A percentile compares a stretch with the other conserved stretches of the same genome.
Conservation (phyloP, 352 stramenopile species). For the Phytophthora sansomeana region DNA sequence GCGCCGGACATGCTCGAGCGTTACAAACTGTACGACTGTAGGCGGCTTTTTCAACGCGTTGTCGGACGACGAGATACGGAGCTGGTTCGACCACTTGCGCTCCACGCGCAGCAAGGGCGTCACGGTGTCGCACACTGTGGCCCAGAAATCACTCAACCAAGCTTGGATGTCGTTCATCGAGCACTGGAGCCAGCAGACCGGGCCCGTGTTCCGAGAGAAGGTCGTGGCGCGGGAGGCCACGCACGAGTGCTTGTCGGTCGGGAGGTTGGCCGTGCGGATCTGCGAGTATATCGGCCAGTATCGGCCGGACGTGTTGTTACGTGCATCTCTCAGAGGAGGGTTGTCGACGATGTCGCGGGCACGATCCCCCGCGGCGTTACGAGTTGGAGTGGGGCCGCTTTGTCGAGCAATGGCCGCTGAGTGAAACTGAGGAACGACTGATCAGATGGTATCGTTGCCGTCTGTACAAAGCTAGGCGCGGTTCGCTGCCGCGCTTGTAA, state of each 20-base stretch:
- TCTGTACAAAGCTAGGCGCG: constrained; percentile 1
- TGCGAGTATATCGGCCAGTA: no score
- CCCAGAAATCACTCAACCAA: neutral
- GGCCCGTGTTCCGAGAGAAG: neutral
- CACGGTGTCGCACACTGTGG: constrained; percentile 10
- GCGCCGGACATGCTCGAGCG: no score
- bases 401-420: neutral
- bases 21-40: no score
- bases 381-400: neutral
- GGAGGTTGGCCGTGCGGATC: no score
- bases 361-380: no score
- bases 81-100: no score
- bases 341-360: neutral
- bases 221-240: neutral
- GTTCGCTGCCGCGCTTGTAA: neutral
- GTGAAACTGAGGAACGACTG: neutral
- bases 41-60: no score
- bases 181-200: neutral
- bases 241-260: neutral
- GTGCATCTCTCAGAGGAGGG: no score
- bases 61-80: no score
- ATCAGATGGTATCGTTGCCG: neutral
- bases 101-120: constrained; percentile 4
- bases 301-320: neutral
- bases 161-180: constrained; percentile 5